A percentile compares a stretch with the other conserved stretches of the same genome.
phyloP scores from a whole-genome alignment of 164 flowering plant species.

The Magnolia kwangsiensis region DNA sequence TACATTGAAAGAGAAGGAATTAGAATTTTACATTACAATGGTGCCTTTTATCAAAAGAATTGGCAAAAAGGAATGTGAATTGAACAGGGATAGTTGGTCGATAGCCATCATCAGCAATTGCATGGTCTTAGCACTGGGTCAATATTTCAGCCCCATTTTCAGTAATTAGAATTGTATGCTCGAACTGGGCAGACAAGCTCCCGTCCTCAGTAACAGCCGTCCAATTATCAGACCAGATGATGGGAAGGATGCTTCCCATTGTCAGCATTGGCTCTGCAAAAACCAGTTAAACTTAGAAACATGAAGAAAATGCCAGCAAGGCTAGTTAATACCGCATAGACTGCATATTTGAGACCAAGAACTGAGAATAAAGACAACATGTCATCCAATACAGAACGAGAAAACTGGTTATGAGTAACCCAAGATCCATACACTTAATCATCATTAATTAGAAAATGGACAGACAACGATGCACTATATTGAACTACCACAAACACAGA shows the following conservation, averaged over 20 bases:
- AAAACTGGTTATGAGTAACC: too few relatives aligned
- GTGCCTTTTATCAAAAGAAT: too few relatives aligned
- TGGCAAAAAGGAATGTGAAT: too few relatives aligned
- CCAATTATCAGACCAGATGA: slow-evolving; percentile 95
- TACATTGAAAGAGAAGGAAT: too few relatives aligned
- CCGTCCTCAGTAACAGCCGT: slow-evolving; percentile 92
- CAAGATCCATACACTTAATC: too few relatives aligned
- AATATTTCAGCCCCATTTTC: slow-evolving; percentile 81
- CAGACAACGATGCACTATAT: too few relatives aligned
- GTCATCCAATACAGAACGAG: too few relatives aligned
- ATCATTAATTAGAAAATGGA: too few relatives aligned
- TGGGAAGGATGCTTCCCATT: slow-evolving; percentile 68
- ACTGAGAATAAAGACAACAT: too few relatives aligned
- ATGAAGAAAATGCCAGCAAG: neutral
- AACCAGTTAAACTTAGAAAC: neutral
- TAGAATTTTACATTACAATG: too few relatives aligned
- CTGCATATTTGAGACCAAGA: neutral
- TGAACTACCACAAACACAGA: too few relatives aligned
- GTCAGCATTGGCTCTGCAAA: slow-evolving; percentile 95
- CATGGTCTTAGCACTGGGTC: slow-evolving; percentile 49
- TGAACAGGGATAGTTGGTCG: neutral
- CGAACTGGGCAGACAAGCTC: slow-evolving; percentile 94
- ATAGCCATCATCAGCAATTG: neutral
- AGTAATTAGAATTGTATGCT: slow-evolving; percentile 86
- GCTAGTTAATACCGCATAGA: neutral